A percentile compares a stretch with the other conserved stretches of the same genome.
Conservation (phyloP, 2,329 filamentous ascomycete species). For the Epichloe sp. region DNA sequence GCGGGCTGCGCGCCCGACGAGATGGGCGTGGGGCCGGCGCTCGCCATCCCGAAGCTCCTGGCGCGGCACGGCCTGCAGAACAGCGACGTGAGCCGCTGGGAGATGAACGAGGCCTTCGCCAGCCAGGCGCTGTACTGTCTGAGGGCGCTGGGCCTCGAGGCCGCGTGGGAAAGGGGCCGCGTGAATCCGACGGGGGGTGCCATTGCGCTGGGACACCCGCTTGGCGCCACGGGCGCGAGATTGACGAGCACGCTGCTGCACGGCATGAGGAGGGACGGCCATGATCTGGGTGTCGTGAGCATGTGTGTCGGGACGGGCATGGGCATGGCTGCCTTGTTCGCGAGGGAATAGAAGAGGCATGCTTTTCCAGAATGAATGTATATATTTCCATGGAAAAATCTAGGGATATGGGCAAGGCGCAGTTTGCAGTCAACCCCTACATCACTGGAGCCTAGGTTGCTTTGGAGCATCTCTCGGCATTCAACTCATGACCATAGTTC, state of each 20-base stretch:
- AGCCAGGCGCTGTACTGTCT: constrained; percentile 59
- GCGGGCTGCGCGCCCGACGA: constrained; percentile 76
- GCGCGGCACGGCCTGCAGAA: constrained; percentile 45
- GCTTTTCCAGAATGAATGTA: too few relatives aligned
- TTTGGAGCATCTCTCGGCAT: too few relatives aligned
- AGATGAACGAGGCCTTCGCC: constrained; percentile 79
- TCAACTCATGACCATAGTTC: too few relatives aligned
- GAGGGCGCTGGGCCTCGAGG: constrained; percentile 53
- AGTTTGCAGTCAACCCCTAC: too few relatives aligned
- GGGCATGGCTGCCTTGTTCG: constrained; percentile 59
- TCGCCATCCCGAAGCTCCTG: constrained; percentile 78
- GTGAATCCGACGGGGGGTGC: constrained; percentile 94
- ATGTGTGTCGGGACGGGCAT: constrained; percentile 85
- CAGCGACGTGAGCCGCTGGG: constrained; percentile 69
- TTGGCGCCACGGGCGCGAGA: constrained; percentile 77
- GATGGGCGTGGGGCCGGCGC: constrained; percentile 83
- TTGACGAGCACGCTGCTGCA: constrained; percentile 60
- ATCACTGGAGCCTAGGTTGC: too few relatives aligned
- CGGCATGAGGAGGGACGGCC: constrained; percentile 54
- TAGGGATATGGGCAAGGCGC: too few relatives aligned
- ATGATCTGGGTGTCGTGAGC: constrained; percentile 72
- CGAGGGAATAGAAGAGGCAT: constrained; percentile 33
- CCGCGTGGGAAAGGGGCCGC: constrained; percentile 47
- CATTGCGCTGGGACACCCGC: constrained; percentile 84
- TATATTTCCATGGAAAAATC: too few relatives aligned